A percentile compares a stretch with the other conserved stretches of the same genome.
These are phyloP conservation scores for Helminthosporium solani DNA, from an alignment of 2,329 filamentous ascomycete genomes.

Conservation along the genomic window DNA sequence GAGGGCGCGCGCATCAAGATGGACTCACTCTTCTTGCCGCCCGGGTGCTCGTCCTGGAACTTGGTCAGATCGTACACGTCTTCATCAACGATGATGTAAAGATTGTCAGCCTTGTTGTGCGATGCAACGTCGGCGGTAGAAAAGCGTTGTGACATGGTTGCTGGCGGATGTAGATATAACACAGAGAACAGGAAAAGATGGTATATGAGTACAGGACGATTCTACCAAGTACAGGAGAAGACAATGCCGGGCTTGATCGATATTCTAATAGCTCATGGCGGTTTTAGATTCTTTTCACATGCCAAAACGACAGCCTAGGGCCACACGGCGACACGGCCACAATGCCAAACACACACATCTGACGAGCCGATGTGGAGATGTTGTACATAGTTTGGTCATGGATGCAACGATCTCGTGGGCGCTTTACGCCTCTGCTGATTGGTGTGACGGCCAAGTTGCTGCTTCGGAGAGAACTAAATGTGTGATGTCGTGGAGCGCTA, in stretches of 20 bases:
- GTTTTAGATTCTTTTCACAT: slow-evolving; percentile 39
- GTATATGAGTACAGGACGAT: slow-evolving; percentile 8
- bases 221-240: too few relatives aligned
- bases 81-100: slow-evolving; percentile 90
- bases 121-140: slow-evolving; percentile 80
- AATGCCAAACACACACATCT: slow-evolving; percentile 22
- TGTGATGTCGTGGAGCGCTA: slow-evolving; percentile 31
- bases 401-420: slow-evolving; percentile 33
- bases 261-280: slow-evolving; percentile 24
- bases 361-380: slow-evolving; percentile 19
- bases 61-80: slow-evolving; percentile 94
- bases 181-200: slow-evolving; percentile 9
- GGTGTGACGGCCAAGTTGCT: slow-evolving; percentile 29
- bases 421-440: slow-evolving; percentile 26
- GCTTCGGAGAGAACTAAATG: slow-evolving; percentile 17
- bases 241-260: slow-evolving; percentile 19
- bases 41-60: slow-evolving; percentile 56
- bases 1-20: not conserved
- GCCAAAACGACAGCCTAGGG: slow-evolving; percentile 29
- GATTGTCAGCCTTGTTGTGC: slow-evolving; percentile 82
- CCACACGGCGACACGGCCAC: too few relatives aligned
- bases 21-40: slow-evolving; percentile 68
- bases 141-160: slow-evolving; percentile 81
- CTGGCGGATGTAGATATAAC: not conserved
- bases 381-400: slow-evolving; percentile 21